A percentile compares a stretch with the other conserved stretches of the same genome.
phyloP scores from a whole-genome alignment of 164 flowering plant species.

The Vitis labrusca region DNA sequence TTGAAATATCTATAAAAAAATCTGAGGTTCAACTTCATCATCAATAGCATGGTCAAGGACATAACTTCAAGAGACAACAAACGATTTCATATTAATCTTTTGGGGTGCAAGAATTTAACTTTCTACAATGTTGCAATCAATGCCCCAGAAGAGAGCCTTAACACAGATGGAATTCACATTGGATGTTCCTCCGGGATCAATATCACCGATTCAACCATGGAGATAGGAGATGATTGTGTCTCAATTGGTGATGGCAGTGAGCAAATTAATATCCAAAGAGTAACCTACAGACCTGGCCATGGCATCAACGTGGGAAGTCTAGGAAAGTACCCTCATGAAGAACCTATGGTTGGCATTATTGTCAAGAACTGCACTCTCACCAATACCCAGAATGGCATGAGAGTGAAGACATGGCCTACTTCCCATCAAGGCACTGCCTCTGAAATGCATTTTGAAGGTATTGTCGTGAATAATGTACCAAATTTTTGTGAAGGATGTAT shows the following conservation, averaged over 20 bases:
- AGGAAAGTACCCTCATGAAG: constrained; percentile 12
- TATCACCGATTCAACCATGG: constrained; percentile 17
- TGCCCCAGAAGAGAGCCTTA: constrained; percentile 31
- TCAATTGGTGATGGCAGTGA: constrained; percentile 7
- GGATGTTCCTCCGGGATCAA: constrained; percentile 23
- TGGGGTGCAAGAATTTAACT: constrained; percentile 26
- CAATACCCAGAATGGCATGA: constrained; percentile 16
- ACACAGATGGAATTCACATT: constrained; percentile 57
- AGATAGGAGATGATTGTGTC: constrained; percentile 52
- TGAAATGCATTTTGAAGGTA: constrained; percentile 11
- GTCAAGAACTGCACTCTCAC: constrained; percentile 15
- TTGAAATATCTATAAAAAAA: constrained; percentile 14
- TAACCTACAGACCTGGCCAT: constrained; percentile 23
- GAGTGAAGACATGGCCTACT: constrained; percentile 28
- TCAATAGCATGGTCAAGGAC: constrained; percentile 16
- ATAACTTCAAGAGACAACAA: constrained; percentile 36
- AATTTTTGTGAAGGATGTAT: too few relatives aligned
- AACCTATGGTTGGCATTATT: constrained; percentile 1
- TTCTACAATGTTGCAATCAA: constrained; percentile 13
- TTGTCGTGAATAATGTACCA: constrained; percentile 11
- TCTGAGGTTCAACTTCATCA: constrained; percentile 28
- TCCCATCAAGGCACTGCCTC: neutral
- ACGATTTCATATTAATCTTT: neutral
- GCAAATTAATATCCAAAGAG: constrained; percentile 1
- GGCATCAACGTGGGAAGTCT: constrained; percentile 30